These are phyloP conservation scores for Cladosporium phlei DNA, from an alignment of 2,329 filamentous ascomycete species.

Conservation along the genomic window DNA sequence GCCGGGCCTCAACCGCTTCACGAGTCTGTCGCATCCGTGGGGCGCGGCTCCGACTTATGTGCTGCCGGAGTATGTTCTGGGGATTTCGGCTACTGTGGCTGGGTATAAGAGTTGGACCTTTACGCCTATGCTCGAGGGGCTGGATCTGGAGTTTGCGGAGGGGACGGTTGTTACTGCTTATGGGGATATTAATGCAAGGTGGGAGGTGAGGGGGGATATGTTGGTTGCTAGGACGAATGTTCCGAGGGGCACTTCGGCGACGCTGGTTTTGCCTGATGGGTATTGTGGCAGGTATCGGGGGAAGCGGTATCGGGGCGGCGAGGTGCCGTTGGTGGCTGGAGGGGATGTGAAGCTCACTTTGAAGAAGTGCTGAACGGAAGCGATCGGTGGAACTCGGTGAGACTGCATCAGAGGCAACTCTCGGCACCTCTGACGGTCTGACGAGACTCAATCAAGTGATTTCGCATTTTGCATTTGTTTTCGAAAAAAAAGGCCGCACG, in stretches of 20 bases:
- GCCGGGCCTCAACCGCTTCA: constrained; percentile 41
- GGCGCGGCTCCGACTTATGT: constrained; percentile 44
- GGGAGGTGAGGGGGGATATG: constrained; percentile 17
- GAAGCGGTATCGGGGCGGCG: background rate
- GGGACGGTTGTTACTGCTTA: constrained; percentile 27
- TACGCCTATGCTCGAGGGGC: constrained; percentile 23
- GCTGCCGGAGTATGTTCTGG: constrained; percentile 35
- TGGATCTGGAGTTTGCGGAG: constrained; percentile 27
- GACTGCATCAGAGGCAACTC: no score
- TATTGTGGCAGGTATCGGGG: constrained; percentile 1
- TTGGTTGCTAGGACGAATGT: constrained; percentile 1
- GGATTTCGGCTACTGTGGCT: constrained; percentile 23
- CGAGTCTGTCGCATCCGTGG: constrained; percentile 43
- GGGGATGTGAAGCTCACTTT: background rate
- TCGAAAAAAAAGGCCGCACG: no score
- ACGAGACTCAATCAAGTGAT: no score
- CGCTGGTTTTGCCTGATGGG: constrained; percentile 1
- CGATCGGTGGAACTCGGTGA: no score
- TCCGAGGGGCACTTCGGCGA: background rate
- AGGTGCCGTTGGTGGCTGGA: background rate
- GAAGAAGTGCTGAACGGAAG: background rate
- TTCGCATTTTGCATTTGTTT: no score
- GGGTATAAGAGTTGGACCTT: constrained; percentile 29
- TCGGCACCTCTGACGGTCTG: no score
- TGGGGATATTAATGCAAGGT: constrained; percentile 22